Conservation (phyloP, 768 basidiomycete species). For the Candolleomyces efflorescens region DNA sequence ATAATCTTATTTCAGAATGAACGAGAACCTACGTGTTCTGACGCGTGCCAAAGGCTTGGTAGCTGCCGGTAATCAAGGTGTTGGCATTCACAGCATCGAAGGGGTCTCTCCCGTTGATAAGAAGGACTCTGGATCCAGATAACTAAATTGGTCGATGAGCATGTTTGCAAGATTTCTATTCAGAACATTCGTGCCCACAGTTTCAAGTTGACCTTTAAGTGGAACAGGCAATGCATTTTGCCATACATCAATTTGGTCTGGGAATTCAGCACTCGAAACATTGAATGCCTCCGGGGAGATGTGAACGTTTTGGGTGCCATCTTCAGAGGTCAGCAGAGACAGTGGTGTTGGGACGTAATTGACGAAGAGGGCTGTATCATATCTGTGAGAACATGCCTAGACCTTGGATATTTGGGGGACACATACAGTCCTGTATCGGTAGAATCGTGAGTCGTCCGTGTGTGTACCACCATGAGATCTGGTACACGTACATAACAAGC, state of each 20-base stretch:
- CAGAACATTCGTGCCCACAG: slow-evolving; percentile 25
- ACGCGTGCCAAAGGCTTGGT: slow-evolving; percentile 47
- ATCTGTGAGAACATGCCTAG: neutral
- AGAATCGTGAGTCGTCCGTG: neutral
- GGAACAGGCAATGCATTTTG: slow-evolving; percentile 47
- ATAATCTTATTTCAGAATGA: neutral
- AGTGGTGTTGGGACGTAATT: slow-evolving; percentile 51
- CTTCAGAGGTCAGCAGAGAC: slow-evolving; percentile 38
- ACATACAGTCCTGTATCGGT: slow-evolving; percentile 34
- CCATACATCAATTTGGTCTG: slow-evolving; percentile 51
- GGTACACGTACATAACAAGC: slow-evolving; percentile 37
- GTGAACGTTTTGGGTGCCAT: slow-evolving; percentile 45
- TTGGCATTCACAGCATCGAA: slow-evolving; percentile 48
- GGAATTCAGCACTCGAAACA: slow-evolving; percentile 49
- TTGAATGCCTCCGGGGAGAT: slow-evolving; percentile 54
- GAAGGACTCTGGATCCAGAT: slow-evolving; percentile 49
- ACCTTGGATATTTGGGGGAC: no score
- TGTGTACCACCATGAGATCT: neutral
- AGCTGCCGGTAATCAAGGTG: slow-evolving; percentile 46
- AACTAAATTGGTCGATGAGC: slow-evolving; percentile 18
- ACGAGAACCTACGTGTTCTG: slow-evolving; percentile 37
- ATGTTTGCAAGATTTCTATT: neutral
- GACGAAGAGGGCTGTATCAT: slow-evolving; percentile 32
- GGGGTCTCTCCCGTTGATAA: slow-evolving; percentile 49
- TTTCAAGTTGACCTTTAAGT: slow-evolving; percentile 44